Conservation (phyloP, 345 rosid species). For the Citrus sinensis region DVS_A1.0 CM039164.1:1950501-1951000, state of each 20-base stretch:
- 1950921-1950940: neutral
- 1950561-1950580: neutral
- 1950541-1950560: neutral
- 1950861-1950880: neutral
- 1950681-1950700: neutral
- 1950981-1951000: constrained; percentile 77
- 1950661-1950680: neutral
- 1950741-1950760: neutral
- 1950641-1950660: neutral
- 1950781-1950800: neutral
- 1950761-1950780: neutral
- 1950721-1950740: neutral
- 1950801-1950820: neutral
- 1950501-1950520: neutral
- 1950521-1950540: neutral
- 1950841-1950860: neutral
- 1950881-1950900: neutral
- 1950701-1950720: neutral
- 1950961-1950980: constrained; percentile 6
- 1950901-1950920: neutral
- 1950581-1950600: neutral
- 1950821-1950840: neutral
- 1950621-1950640: neutral
- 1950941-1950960: neutral
- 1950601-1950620: neutral